Evolutionary conservation across 2,329 filamentous ascomycete genomes (phyloP).

Genomic region (Tolypocladium paradoxum): DNA sequence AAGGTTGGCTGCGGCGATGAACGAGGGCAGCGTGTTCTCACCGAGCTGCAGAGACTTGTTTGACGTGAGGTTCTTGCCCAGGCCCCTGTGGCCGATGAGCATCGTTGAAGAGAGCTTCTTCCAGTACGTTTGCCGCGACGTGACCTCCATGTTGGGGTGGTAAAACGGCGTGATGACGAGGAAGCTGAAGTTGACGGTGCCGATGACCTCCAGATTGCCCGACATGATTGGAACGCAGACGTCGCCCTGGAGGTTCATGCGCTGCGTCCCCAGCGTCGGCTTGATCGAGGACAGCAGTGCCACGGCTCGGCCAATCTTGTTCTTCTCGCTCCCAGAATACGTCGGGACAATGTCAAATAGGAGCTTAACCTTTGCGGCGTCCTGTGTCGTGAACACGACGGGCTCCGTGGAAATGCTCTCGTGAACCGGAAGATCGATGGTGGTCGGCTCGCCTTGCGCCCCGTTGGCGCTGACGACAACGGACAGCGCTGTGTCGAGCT

Average conservation of each 20-base stretch:
- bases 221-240: slow-evolving; percentile 85
- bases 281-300: slow-evolving; percentile 81
- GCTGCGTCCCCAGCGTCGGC: slow-evolving; percentile 68
- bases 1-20: slow-evolving; percentile 89
- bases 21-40: slow-evolving; percentile 91
- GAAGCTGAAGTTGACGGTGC: slow-evolving; percentile 94
- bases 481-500: slow-evolving; percentile 88
- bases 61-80: slow-evolving; percentile 81
- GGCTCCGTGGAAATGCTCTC: slow-evolving; percentile 92
- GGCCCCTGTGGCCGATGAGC: slow-evolving; percentile 60
- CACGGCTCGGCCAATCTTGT: slow-evolving; percentile 81
- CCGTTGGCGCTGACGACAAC: slow-evolving; percentile 80
- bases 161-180: slow-evolving; percentile 87
- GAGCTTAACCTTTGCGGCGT: slow-evolving; percentile 73
- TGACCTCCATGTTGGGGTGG: slow-evolving; percentile 89
- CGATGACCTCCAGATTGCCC: slow-evolving; percentile 79
- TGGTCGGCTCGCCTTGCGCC: slow-evolving; percentile 74
- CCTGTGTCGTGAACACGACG: slow-evolving; percentile 73
- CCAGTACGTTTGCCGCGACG: slow-evolving; percentile 89
- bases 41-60: slow-evolving; percentile 86
- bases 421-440: slow-evolving; percentile 86
- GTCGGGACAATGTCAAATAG: slow-evolving; percentile 94
- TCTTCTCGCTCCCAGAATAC: slow-evolving; percentile 80
- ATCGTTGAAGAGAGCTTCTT: slow-evolving; percentile 83
- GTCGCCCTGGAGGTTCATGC: slow-evolving; percentile 89